These are phyloP conservation scores for Dimocarpus longan DNA, from an alignment of 345 rosid species.

Conservation along the genomic window DNA sequence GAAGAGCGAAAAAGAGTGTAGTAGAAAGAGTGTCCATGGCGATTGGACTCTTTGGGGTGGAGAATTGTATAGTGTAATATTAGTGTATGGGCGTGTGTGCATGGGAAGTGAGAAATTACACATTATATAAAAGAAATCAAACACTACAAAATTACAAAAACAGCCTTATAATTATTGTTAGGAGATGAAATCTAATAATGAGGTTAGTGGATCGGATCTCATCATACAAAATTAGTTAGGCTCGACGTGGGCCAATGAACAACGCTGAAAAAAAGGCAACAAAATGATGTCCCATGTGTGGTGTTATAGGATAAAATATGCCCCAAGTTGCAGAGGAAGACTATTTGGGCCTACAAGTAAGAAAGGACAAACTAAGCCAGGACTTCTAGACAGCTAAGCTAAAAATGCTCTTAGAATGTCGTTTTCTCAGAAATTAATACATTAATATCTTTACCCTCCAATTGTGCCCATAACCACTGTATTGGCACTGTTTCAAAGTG, in stretches of 20 bases:
- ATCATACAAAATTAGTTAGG: background rate
- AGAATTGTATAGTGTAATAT: background rate
- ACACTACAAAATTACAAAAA: constrained; percentile 27
- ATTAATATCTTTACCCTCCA: background rate
- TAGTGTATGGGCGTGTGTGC: constrained; percentile 6
- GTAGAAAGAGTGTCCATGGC: constrained; percentile 48
- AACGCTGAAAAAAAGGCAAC: background rate
- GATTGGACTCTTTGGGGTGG: background rate
- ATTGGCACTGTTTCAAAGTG: background rate
- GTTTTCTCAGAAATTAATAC: background rate
- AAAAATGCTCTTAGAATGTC: background rate
- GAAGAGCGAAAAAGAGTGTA: constrained; percentile 38
- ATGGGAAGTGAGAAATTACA: constrained; percentile 11
- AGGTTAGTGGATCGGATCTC: background rate
- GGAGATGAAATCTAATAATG: background rate
- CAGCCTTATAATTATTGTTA: constrained; percentile 29
- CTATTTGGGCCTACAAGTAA: background rate
- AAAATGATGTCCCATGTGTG: background rate
- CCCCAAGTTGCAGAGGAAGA: background rate
- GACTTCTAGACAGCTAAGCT: constrained; percentile 1
- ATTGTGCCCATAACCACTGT: background rate
- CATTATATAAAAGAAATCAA: constrained; percentile 17
- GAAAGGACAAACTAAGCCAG: constrained; percentile 4
- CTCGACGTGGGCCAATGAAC: constrained; percentile 9
- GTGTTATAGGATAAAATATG: no score